A percentile compares a stretch with the other conserved stretches of the same genome.
These are phyloP conservation scores for Lanmaoa rubissima DNA, from an alignment of 768 basidiomycete genomes.

Conservation along the genomic window DNA sequence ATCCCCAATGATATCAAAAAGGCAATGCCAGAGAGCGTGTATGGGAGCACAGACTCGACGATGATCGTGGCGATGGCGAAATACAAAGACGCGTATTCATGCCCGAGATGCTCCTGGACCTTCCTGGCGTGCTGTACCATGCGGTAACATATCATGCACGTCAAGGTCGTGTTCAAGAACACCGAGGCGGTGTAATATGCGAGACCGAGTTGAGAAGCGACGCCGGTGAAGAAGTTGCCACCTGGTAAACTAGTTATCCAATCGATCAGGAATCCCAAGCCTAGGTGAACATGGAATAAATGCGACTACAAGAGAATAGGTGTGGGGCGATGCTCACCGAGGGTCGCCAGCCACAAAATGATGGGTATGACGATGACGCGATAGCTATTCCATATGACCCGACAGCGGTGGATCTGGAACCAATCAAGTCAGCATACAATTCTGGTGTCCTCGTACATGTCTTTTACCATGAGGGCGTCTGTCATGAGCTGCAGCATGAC, in stretches of 20 bases:
- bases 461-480: constrained; percentile 29
- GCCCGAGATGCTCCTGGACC: constrained; percentile 12
- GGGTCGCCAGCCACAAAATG: constrained; percentile 23
- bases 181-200: constrained; percentile 18
- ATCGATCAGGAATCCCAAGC: constrained; percentile 15
- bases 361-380: constrained; percentile 11
- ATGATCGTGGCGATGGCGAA: constrained; percentile 10
- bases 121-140: constrained; percentile 8
- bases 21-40: constrained; percentile 22
- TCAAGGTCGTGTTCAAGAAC: constrained; percentile 18
- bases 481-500: constrained; percentile 35
- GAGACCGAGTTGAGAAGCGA: constrained; percentile 10
- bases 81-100: constrained; percentile 18
- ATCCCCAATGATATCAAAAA: constrained; percentile 23
- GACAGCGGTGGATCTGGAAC: constrained; percentile 41
- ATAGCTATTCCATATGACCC: constrained; percentile 31
- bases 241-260: constrained; percentile 15
- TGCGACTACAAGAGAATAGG: neutral
- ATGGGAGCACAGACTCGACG: constrained; percentile 27
- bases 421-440: neutral
- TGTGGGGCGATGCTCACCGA: constrained; percentile 12
- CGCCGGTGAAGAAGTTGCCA: constrained; percentile 16
- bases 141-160: constrained; percentile 24
- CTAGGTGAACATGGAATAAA: constrained; percentile 8
- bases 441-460: neutral